A percentile compares a stretch with the other conserved stretches of the same genome.
phyloP scores from a whole-genome alignment of 306 rosid genomes.

The Quercus ilex region DNA sequence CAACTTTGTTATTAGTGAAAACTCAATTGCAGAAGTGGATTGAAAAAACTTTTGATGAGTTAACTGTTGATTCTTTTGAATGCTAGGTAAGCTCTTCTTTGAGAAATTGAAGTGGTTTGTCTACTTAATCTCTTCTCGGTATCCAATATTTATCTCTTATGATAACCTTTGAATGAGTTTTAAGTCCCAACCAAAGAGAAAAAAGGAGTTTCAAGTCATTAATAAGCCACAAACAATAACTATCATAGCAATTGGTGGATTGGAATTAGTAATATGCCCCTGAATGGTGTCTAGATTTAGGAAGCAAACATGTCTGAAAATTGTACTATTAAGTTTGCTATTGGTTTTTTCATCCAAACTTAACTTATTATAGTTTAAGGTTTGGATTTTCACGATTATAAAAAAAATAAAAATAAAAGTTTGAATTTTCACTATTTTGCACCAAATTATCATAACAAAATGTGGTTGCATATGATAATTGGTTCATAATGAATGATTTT shows the following conservation, averaged over 20 bases:
- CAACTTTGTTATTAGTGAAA: too few species aligned
- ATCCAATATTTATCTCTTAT: neutral
- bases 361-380: too few species aligned
- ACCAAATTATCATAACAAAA: too few species aligned
- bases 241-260: conserved; percentile 21
- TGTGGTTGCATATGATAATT: too few species aligned
- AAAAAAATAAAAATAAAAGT: too few species aligned
- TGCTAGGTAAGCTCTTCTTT: conserved; percentile 75
- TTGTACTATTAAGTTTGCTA: too few species aligned
- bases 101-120: conserved; percentile 75
- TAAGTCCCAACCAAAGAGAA: neutral
- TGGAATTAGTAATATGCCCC: neutral
- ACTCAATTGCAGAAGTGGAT: too few species aligned
- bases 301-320: neutral
- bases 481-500: too few species aligned
- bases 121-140: conserved; percentile 5
- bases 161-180: conserved; percentile 1
- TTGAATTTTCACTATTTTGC: too few species aligned
- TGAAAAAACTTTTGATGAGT: too few species aligned
- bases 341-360: too few species aligned
- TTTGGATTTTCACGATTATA: too few species aligned
- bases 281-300: neutral
- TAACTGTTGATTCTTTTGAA: conserved; percentile 20
- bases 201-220: neutral
- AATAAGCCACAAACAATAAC: neutral